These are phyloP conservation scores for Diplogelasinospora grovesii DNA, from an alignment of 495 filamentous ascomycete genomes.

Conservation along the genomic window DNA sequence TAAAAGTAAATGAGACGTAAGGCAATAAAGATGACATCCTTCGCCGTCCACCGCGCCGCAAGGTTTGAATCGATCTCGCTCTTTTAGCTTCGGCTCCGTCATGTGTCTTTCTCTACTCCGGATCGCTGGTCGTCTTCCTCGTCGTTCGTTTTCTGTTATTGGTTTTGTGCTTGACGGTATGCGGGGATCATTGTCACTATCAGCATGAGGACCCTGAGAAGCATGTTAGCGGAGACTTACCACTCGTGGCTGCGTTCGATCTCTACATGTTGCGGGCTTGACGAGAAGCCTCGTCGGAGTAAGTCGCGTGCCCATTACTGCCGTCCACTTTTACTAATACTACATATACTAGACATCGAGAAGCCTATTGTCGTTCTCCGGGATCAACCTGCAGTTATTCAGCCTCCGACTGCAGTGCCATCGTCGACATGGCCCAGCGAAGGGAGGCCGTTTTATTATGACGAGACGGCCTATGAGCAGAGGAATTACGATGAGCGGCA, in stretches of 20 bases:
- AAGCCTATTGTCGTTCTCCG: conserved; percentile 28
- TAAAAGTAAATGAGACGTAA: background rate
- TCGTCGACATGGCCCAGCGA: conserved; percentile 20
- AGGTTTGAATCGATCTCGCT: conserved; percentile 1
- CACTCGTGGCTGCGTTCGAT: conserved; percentile 36
- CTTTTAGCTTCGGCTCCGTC: conserved; percentile 3
- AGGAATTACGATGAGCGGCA: conserved; percentile 17
- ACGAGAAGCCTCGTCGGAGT: conserved; percentile 30
- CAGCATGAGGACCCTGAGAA: conserved; percentile 32
- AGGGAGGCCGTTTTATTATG: no score
- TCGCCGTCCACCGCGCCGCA: conserved; percentile 6
- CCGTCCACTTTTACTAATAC: conserved; percentile 1
- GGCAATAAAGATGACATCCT: conserved; percentile 7
- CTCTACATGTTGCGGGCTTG: conserved; percentile 34
- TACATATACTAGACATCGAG: conserved; percentile 11
- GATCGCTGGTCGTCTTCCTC: conserved; percentile 29
- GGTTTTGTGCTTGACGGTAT: conserved; percentile 7
- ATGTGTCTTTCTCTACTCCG: conserved; percentile 13
- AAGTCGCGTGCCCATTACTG: conserved; percentile 14
- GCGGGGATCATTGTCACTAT: conserved; percentile 13
- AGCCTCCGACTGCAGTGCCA: conserved; percentile 28
- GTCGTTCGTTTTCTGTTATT: conserved; percentile 14
- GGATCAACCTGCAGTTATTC: conserved; percentile 33
- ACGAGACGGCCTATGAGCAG: conserved; percentile 22
- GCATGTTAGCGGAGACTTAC: conserved; percentile 33